Conservation (phyloP, 2,329 filamentous ascomycete genomes). For the Fusarium penzigii region DNA sequence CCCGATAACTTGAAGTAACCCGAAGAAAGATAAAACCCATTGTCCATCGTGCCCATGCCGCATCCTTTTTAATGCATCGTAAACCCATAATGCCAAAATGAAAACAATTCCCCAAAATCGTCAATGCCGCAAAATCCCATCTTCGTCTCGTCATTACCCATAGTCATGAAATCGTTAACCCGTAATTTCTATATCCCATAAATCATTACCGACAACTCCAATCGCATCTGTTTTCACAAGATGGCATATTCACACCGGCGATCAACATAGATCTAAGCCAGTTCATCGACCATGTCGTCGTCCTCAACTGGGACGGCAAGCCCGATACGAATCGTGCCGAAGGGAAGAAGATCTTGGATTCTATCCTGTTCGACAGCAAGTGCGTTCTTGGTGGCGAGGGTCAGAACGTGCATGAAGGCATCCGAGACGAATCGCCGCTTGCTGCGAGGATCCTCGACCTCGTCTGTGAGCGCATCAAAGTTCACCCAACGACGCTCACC, state of each 20-base stretch:
- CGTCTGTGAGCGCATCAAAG: conserved; percentile 70
- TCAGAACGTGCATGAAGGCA: conserved; percentile 73
- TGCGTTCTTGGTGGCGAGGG: conserved; percentile 65
- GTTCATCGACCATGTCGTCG: conserved; percentile 21
- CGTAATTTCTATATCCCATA: neutral
- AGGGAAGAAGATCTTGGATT: conserved; percentile 37
- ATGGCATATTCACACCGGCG: neutral
- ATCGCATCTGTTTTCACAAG: neutral
- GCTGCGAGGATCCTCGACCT: conserved; percentile 61
- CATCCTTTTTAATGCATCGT: neutral
- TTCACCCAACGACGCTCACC: conserved; percentile 50
- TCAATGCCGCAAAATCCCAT: neutral
- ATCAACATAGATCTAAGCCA: conserved; percentile 11
- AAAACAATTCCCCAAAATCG: conserved; percentile 1
- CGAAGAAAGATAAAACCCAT: no score
- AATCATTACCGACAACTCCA: neutral
- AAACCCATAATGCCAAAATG: conserved; percentile 7
- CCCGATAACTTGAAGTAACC: neutral
- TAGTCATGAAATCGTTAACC: neutral
- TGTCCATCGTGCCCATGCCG: neutral
- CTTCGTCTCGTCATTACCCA: neutral
- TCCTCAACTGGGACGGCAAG: conserved; percentile 27
- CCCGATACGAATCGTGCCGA: conserved; percentile 50
- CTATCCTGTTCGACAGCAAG: conserved; percentile 64
- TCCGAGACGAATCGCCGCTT: conserved; percentile 69